Evolutionary conservation across 306 rosid genomes (phyloP), one percentile per base, ranked within the genome.

Genomic region (Canavalia ensiformis): DNA sequence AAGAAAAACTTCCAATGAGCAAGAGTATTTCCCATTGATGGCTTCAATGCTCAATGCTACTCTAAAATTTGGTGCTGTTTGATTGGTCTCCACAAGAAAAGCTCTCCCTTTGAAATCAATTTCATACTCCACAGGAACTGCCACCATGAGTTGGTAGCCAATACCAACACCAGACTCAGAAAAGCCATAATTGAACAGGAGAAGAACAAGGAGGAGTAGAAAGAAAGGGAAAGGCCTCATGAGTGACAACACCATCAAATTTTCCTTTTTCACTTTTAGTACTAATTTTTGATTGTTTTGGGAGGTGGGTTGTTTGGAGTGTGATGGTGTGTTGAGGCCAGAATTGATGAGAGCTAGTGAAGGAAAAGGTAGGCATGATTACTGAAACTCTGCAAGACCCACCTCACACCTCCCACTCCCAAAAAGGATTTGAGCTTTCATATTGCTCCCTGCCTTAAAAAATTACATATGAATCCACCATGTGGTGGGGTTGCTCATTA

Each of bases 1-100:
- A 10, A 95, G 91, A 77, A 95, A 90, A 79, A 93, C 90, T 45
- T 87, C 78, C 79, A 93, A 76, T 13, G 98, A 95, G 68, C 99
- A 95, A 0, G 97, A 82, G 71, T 82, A 95, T 29, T 80, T 89
- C 4, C 82, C 92, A 50, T 80, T 49, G 0, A 81, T 45, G 31
- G 91, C 89, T 81, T 93, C 99, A 7, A 92, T 86, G 8, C 90
- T 83, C 83, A 95, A 82, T 41, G 97, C 97, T 7, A 81, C 89
- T 80, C 82, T 89, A 70, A 93, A 95, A 78, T 72, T 85, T 71
- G 98, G 98, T 13, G 25, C 66, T 28, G 33, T 79, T 45, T 68
- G 85, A 31, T 87, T 79, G 1, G 86, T 78, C 74, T 90, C 85
- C 42, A 92, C 66, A 29, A 93, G 65, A 83, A 86, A 86, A 68